Evolutionary conservation across 306 rosid genomes (phyloP).

Genomic region (Coriaria nepalensis): DNA sequence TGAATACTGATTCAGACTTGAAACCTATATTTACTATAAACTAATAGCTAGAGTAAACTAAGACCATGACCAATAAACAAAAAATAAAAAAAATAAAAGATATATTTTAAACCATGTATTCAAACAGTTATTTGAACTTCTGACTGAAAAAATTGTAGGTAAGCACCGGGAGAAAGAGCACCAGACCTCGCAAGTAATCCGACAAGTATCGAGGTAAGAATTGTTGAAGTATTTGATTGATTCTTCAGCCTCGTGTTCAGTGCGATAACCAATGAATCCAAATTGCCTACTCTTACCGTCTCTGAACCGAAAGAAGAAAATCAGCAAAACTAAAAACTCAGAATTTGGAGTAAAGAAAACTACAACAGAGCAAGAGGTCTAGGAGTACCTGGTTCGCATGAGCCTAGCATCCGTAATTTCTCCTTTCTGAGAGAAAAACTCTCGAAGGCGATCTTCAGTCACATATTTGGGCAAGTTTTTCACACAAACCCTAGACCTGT

Average conservation of each 20-base stretch:
- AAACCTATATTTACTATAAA: too few relatives aligned
- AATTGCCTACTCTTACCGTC: constrained; percentile 72
- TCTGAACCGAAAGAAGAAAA: too few relatives aligned
- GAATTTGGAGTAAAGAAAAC: too few relatives aligned
- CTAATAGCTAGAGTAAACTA: too few relatives aligned
- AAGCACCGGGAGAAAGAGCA: background rate
- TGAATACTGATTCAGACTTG: too few relatives aligned
- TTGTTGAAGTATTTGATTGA: constrained; percentile 60
- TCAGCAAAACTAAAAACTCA: too few relatives aligned
- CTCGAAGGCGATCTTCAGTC: constrained; percentile 43
- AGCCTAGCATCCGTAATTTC: constrained; percentile 76
- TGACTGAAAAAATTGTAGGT: background rate
- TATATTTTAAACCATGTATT: too few relatives aligned
- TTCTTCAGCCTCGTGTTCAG: constrained; percentile 48
- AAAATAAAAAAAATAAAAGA: too few relatives aligned
- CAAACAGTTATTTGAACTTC: background rate
- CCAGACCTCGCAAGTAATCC: constrained; percentile 67
- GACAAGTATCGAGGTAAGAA: constrained; percentile 39
- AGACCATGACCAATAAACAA: too few relatives aligned
- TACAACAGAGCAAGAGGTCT: constrained; percentile 2
- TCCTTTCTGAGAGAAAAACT: constrained; percentile 61
- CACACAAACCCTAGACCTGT: constrained; percentile 80
- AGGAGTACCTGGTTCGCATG: constrained; percentile 54
- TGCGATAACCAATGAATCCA: constrained; percentile 70
- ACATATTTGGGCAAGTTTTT: constrained; percentile 62